Evolutionary conservation across 163 green algal genomes (phyloP), one percentile per base, ranked within the genome.

Genomic region (Chloromonas sp.): DNA sequence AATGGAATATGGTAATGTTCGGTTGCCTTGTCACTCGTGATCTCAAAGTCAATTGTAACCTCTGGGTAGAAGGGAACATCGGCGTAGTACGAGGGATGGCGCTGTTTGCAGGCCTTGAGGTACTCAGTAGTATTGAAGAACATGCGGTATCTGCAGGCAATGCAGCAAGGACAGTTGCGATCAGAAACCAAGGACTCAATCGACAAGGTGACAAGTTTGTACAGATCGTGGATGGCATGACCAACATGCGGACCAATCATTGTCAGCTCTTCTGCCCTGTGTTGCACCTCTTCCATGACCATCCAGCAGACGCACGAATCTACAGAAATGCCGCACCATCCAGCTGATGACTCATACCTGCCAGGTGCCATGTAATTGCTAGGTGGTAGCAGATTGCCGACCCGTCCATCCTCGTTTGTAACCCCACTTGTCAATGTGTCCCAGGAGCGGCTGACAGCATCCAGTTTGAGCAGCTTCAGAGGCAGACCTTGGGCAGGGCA

Each of bases 1-100:
- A 99, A 87, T 58, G 96, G 96, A 36, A 99, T 94, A 87, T 99
- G 96, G 86, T 98, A 99, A 91, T 99, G 96, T 87, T 98, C 86
- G 0, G 62, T 85, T 0, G 90, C 89, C 89, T 94, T 91, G 60
- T 92, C 86, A 0, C 85, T 59, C 2, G 85, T 87, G 70, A 98
- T 93, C 74, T 92, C 86, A 82, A 98, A 98, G n/a, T 93, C 87
- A 1, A 99, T 91, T 0, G 87, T 84, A 1, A 85, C 85, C 71
- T 91, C 85, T 1, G 96, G 96, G 84, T 98, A 99, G 88, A 99
- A 99, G 2, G 94, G 87, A 14, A 87, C 78, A 0, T 87, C 78
- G 2, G 87, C 84, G 81, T 92, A 96, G 71, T 96, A 94, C 11
- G 60, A 84, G 3, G 93, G 93, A 82, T 96, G 90, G 61, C 78